phyloP scores from a whole-genome alignment of 108 stramenopile genomes.

The Discostella pseudostelligera region DNA sequence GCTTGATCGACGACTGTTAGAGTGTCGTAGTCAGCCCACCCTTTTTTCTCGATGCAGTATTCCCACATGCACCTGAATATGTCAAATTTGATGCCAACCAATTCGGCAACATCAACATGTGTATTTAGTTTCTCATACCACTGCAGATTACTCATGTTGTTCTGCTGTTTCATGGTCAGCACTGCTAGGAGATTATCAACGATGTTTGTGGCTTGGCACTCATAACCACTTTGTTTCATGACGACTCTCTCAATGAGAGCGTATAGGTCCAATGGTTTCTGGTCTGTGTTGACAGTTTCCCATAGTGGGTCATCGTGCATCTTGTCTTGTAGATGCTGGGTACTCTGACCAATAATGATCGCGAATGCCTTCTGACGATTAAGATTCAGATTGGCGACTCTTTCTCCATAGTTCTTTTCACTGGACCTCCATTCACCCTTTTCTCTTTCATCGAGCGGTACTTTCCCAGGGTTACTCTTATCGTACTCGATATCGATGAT shows the following conservation, averaged over 20 bases:
- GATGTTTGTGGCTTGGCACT: not conserved
- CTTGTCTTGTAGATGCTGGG: conserved; percentile 1
- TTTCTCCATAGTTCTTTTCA: conserved; percentile 3
- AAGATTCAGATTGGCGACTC: not conserved
- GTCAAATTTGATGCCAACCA: conserved; percentile 2
- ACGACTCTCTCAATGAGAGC: conserved; percentile 4
- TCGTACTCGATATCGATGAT: not conserved
- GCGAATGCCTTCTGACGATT: conserved; percentile 16
- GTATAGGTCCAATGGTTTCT: conserved; percentile 2
- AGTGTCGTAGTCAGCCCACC: not conserved
- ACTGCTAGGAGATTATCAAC: not conserved
- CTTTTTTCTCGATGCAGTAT: not conserved
- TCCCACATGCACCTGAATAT: conserved; percentile 2
- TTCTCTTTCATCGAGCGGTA: conserved; percentile 1
- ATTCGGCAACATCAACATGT: conserved; percentile 7
- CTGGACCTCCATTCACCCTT: not conserved
- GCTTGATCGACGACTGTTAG: not conserved
- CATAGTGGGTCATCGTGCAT: conserved; percentile 3
- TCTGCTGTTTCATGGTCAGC: not conserved
- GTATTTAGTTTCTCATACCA: conserved; percentile 10
- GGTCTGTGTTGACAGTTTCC: not conserved
- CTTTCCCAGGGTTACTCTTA: not conserved
- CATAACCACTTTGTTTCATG: conserved; percentile 7
- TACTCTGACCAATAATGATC: conserved; percentile 4
- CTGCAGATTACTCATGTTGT: not conserved